Conservation (phyloP, 2,329 filamentous ascomycete species). For the Clonostachys rosea region DNA sequence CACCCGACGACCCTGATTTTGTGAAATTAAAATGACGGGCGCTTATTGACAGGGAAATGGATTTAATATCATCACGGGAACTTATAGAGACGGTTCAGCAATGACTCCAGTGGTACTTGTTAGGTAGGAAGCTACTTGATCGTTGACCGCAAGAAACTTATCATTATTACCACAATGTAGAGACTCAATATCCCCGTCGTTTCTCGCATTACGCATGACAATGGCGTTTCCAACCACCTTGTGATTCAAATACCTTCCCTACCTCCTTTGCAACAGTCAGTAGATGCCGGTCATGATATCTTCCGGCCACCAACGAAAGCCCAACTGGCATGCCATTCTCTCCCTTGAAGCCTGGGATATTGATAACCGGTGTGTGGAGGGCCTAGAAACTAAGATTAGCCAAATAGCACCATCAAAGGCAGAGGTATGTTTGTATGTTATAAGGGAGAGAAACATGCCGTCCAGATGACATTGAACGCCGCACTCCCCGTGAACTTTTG, state of each 20-base stretch:
- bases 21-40: too few species aligned
- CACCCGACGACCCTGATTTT: too few species aligned
- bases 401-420: slow-evolving; percentile 27
- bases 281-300: slow-evolving; percentile 40
- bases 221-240: slow-evolving; percentile 20
- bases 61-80: too few species aligned
- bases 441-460: slow-evolving; percentile 22
- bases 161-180: too few species aligned
- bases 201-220: too few species aligned
- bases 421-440: background rate
- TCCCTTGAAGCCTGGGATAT: slow-evolving; percentile 58
- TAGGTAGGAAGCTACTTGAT: too few species aligned
- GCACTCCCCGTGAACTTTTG: slow-evolving; percentile 44
- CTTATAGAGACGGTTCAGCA: too few species aligned
- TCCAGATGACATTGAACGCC: slow-evolving; percentile 34
- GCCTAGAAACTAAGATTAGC: slow-evolving; percentile 37
- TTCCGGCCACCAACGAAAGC: slow-evolving; percentile 42
- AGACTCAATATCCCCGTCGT: too few species aligned
- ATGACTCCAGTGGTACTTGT: too few species aligned
- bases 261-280: slow-evolving; percentile 32
- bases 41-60: too few species aligned
- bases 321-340: slow-evolving; percentile 51
- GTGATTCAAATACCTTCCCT: slow-evolving; percentile 21
- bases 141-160: too few species aligned
- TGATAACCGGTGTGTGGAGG: slow-evolving; percentile 57